Evolutionary conservation across 148 eudicot genomes (phyloP), one percentile per base, ranked within the genome.

Genomic region (Suaeda aralocaspica): DNA sequence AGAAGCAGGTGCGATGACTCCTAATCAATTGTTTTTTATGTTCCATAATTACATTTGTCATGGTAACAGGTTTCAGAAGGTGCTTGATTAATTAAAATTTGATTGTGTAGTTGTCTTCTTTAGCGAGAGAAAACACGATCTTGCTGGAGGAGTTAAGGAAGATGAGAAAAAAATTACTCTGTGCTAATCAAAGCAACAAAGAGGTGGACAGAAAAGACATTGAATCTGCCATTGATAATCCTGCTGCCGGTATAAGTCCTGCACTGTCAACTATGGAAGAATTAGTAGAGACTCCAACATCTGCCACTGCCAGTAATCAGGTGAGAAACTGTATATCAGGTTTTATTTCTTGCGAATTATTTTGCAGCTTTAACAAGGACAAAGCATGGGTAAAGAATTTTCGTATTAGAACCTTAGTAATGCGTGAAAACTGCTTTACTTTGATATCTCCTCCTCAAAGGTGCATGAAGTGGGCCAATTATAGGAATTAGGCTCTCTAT

Each of bases 51-150:
- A 5, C 41, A 22, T 61, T 48, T 15, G 50, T 78, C 39, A 12
- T 63, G 41, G 41, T 36, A 36, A 36, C 49, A 22, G 3, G 3
- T 63, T 39, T 45, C 67, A 61, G 30, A 63, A 15, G 46, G 36
- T 21, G 9, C 66, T 30, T 75, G 61, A 63, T 5, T 41, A 24
- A 33, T 60, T 25, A 45, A 65, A 58, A 19, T 57, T 57, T 58
- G 31, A 28, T 64, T 69, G 29, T 73, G 80, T 89, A 94, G 99
- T 53, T 89, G 49, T 75, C 76, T 68, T 77, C 85, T 67, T 79
- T 89, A 70, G 72, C 79, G 11, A 83, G 82, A 76, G 89, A 82
- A 79, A 94, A 91, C 82, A 85, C 74, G 73, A 73, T 82, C 60
- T 67, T 91, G 82, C 73, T 74, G 70, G 86, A 74, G 29, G 90